Conservation (phyloP, 495 filamentous ascomycete species). For the Alectoria sarmentosa region DNA sequence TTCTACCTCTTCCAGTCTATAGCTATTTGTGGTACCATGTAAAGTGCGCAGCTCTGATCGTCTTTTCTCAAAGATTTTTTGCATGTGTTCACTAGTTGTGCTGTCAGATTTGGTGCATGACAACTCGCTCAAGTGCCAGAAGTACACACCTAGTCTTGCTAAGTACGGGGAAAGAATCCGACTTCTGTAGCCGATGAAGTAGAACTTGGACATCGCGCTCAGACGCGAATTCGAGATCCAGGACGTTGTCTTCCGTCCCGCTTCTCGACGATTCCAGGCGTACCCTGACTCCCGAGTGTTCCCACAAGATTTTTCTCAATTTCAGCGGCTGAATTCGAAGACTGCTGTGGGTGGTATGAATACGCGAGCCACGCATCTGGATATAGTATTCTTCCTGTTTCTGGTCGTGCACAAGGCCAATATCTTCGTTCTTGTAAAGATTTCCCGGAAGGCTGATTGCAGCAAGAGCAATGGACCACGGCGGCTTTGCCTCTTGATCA, state of each 20-base stretch:
- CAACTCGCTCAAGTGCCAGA: not conserved
- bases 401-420: conserved; percentile 17
- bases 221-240: conserved; percentile 37
- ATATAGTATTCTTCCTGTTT: conserved; percentile 9
- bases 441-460: conserved; percentile 4
- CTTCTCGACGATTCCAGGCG: conserved; percentile 32
- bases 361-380: not conserved
- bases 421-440: not conserved
- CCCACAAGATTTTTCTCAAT: conserved; percentile 26
- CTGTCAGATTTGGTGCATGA: not conserved
- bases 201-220: conserved; percentile 26
- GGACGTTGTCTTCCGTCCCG: conserved; percentile 18
- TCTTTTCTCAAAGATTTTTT: conserved; percentile 32
- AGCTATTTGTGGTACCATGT: not conserved
- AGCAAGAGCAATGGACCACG: conserved; percentile 16
- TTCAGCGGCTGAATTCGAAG: conserved; percentile 21
- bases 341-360: not conserved
- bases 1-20: not conserved
- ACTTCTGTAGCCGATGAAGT: not conserved
- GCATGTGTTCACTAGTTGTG: conserved; percentile 32
- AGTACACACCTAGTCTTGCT: not conserved
- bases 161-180: not conserved
- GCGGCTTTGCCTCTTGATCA: conserved; percentile 3
- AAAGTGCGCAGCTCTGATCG: conserved; percentile 2
- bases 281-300: conserved; percentile 30